Evolutionary conservation across 1,139 yeast genomes (phyloP).

Genomic region (Suhomyces bolitotheri): DNA sequence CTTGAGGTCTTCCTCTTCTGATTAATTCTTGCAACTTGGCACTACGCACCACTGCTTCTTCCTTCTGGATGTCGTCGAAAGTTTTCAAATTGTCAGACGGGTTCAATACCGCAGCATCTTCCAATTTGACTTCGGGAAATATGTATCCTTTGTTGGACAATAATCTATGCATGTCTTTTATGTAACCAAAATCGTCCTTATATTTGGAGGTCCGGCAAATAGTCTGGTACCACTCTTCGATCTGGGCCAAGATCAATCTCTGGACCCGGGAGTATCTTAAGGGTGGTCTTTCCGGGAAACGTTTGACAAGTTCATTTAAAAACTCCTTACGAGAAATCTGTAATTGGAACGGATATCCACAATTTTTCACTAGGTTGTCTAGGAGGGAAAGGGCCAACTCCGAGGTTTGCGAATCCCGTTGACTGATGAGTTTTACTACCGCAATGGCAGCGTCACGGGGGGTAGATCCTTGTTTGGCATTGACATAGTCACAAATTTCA

Average conservation of each 20-base stretch:
- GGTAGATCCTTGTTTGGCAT: constrained; percentile 85
- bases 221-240: constrained; percentile 97
- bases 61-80: constrained; percentile 86
- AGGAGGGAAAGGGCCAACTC: constrained; percentile 60
- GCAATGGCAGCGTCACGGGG: constrained; percentile 94
- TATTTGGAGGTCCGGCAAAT: constrained; percentile 87
- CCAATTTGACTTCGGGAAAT: constrained; percentile 88
- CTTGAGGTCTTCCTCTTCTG: constrained; percentile 94
- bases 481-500: constrained; percentile 91
- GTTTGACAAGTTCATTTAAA: constrained; percentile 84
- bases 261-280: constrained; percentile 80
- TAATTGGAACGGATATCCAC: constrained; percentile 95
- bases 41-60: constrained; percentile 87
- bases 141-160: constrained; percentile 83
- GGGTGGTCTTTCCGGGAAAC: constrained; percentile 96
- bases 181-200: constrained; percentile 87
- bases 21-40: constrained; percentile 95
- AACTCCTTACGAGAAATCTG: constrained; percentile 95
- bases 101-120: constrained; percentile 90
- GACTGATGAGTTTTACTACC: constrained; percentile 82
- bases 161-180: constrained; percentile 93
- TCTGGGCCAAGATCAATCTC: constrained; percentile 79
- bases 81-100: constrained; percentile 90
- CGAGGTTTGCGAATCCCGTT: constrained; percentile 77
- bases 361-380: constrained; percentile 91